phyloP scores from a whole-genome alignment of 106 monocot species.

The Allium sativum region DNA sequence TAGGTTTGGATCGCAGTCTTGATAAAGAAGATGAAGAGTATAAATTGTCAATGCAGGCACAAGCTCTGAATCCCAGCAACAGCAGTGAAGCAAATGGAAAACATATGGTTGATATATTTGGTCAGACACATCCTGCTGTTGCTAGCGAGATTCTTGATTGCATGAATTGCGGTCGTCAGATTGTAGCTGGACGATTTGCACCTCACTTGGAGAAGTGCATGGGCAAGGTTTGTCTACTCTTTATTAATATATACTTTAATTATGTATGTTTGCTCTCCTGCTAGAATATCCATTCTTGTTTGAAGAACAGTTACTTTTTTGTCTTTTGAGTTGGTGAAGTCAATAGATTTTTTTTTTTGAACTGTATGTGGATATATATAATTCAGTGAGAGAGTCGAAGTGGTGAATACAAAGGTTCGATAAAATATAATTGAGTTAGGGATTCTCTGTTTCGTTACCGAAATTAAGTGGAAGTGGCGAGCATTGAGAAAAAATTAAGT shows the following conservation, averaged over 20 bases:
- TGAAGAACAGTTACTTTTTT: not conserved
- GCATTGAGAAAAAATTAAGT: not conserved
- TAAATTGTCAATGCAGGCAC: conserved; percentile 51
- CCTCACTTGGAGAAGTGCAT: conserved; percentile 99
- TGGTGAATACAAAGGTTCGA: too few species aligned
- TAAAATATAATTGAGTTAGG: too few species aligned
- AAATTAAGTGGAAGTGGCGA: not conserved
- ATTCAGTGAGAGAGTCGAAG: not conserved
- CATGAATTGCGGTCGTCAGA: conserved; percentile 87
- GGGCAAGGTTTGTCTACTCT: conserved; percentile 64
- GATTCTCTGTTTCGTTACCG: not conserved
- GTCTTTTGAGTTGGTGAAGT: not conserved
- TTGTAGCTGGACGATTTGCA: conserved; percentile 85
- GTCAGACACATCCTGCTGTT: conserved; percentile 85
- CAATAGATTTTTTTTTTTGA: not conserved
- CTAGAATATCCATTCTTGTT: not conserved
- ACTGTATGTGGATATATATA: not conserved
- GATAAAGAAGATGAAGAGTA: conserved; percentile 92
- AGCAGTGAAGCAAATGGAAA: conserved; percentile 47
- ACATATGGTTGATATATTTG: conserved; percentile 80
- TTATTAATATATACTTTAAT: not conserved
- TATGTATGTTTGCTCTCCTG: not conserved
- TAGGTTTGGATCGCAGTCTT: conserved; percentile 77
- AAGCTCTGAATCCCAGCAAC: conserved; percentile 29
- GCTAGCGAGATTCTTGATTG: conserved; percentile 86